Percentiles rank a stretch among this genome's conserved stretches.
These are phyloP conservation scores for Pisolithus marmoratus DNA, from an alignment of 768 basidiomycete species.

Conservation along the genomic window DNA sequence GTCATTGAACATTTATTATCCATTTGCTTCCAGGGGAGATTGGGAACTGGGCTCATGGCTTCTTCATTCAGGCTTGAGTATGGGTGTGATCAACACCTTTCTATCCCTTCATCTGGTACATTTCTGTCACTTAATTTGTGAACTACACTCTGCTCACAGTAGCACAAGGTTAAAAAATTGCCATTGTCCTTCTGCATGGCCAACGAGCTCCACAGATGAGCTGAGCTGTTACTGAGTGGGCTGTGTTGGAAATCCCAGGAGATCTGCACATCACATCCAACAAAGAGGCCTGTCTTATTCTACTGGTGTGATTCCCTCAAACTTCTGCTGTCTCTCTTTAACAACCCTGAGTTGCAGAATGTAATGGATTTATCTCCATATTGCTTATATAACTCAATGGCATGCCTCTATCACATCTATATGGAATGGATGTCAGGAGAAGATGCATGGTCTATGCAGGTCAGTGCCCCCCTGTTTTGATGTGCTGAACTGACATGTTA, in stretches of 20 bases:
- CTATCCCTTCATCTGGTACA: constrained; percentile 23
- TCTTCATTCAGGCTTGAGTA: constrained; percentile 21
- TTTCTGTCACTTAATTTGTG: neutral
- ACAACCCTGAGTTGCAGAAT: constrained; percentile 20
- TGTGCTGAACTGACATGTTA: neutral
- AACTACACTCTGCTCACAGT: constrained; percentile 8
- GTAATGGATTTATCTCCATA: constrained; percentile 14
- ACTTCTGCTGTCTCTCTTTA: constrained; percentile 22
- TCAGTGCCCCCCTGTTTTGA: constrained; percentile 2
- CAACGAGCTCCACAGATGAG: constrained; percentile 21
- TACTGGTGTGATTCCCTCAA: constrained; percentile 26
- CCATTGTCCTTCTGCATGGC: constrained; percentile 23
- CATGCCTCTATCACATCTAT: constrained; percentile 10
- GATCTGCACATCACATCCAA: constrained; percentile 11
- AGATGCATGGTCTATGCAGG: constrained; percentile 22
- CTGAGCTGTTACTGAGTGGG: constrained; percentile 24
- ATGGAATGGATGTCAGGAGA: constrained; percentile 19
- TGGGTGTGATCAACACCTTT: constrained; percentile 24
- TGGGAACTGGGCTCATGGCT: constrained; percentile 31
- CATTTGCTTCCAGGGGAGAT: constrained; percentile 25
- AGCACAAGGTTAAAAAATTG: constrained; percentile 14
- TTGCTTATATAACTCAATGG: constrained; percentile 8
- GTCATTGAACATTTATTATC: constrained; percentile 24
- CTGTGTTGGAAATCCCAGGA: constrained; percentile 19
- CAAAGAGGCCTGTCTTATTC: constrained; percentile 18